Evolutionary conservation across 169 alveolate species (phyloP), one percentile per base, ranked within the genome.

Genomic region (Plasmodium vivax): DNA sequence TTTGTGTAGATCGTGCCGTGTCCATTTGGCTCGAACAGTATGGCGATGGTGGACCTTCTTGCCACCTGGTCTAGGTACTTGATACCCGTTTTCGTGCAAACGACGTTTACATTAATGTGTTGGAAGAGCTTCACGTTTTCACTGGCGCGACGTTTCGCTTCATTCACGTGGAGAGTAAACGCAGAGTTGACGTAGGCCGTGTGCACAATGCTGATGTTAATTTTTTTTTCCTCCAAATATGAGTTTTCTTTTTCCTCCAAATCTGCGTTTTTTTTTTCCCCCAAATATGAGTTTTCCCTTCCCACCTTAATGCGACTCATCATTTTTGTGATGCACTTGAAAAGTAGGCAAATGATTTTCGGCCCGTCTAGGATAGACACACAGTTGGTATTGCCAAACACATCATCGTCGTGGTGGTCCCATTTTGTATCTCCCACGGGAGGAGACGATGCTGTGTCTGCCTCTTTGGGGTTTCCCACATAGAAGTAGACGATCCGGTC

Each of bases 21-120:
- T 3, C 97, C 97, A 88, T 96, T 96, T n/a, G 96, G 58, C 75
- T 96, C 97, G 71, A 95, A 96, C 32, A 93, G 85, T n/a, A 96
- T 82, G 1, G 97, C 93, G 16, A 96, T 75, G 62, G 95, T 84
- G 30, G 95, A 95, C 45, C 85, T 73, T 45, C 74, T 81, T 36
- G 94, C 96, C 71, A 85, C 41, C 7, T 43, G 77, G 80, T 95
- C 95, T 81, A 95, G 80, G 71, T 96, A n/a, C 72, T 96, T 96
- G 10, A 95, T 82, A 4, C 97, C 97, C 27, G 94, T 90, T 73
- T 92, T 93, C 72, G 95, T 88, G 36, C 93, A 91, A 92, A 82
- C 84, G 7, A 87, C 84, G 68, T 82, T 62, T 82, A 96, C 87
- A 51, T 79, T 47, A 30, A 95, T 93, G 79, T 95, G 41, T n/a